Conservation (phyloP, 352 stramenopile genomes). For the Pythium coloratum region DNA sequence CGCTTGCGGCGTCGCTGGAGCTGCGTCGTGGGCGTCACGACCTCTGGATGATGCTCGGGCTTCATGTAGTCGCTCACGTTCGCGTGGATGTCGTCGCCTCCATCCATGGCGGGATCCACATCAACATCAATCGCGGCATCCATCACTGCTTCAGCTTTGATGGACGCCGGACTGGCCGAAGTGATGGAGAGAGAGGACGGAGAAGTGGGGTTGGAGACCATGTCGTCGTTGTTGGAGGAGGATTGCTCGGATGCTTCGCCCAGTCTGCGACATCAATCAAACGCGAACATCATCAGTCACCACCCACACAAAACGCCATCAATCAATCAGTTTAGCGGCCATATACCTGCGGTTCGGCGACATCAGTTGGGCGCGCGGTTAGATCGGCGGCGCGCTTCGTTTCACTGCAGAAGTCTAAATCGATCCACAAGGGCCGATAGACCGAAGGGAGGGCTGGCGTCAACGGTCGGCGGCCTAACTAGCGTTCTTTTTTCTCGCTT, state of each 20-base stretch:
- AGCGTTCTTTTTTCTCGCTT: slow-evolving; percentile 8
- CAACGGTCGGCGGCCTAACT: slow-evolving; percentile 2
- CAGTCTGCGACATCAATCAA: background rate
- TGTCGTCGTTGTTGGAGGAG: background rate
- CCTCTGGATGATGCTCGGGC: slow-evolving; percentile 9
- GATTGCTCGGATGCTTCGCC: background rate
- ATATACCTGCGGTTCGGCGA: background rate
- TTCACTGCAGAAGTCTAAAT: slow-evolving; percentile 3
- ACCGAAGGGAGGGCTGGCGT: background rate
- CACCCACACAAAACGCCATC: background rate
- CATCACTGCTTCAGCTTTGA: slow-evolving; percentile 6
- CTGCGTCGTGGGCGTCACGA: slow-evolving; percentile 27
- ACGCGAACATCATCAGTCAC: background rate
- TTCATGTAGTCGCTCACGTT: slow-evolving; percentile 6
- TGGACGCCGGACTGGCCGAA: background rate
- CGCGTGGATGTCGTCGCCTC: background rate
- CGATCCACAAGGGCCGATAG: background rate
- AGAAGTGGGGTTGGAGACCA: background rate
- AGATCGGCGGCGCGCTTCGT: background rate
- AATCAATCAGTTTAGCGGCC: background rate
- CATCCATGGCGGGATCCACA: slow-evolving; percentile 2
- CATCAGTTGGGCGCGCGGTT: background rate
- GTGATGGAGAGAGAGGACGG: slow-evolving; percentile 3
- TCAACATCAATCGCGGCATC: background rate
- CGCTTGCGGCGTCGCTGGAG: slow-evolving; percentile 45